These are phyloP conservation scores for Neopestalotiopsis sp. DNA, from an alignment of 2,329 filamentous ascomycete species.

Conservation along the genomic window DNA sequence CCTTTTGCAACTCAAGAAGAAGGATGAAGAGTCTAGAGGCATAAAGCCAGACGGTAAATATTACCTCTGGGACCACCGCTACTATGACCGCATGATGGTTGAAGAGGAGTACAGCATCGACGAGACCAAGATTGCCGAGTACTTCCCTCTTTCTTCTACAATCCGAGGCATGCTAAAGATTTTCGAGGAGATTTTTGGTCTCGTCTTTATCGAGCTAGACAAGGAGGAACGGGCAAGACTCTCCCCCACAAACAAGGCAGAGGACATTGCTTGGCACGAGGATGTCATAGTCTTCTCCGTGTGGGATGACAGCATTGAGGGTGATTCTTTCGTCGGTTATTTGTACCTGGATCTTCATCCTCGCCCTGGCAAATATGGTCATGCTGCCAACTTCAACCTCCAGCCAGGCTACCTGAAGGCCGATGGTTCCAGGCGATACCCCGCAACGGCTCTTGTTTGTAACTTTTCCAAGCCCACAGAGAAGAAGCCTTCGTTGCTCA, in stretches of 20 bases:
- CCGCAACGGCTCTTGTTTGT: conserved; percentile 80
- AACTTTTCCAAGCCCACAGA: conserved; percentile 83
- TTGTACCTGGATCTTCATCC: conserved; percentile 84
- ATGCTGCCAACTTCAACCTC: conserved; percentile 84
- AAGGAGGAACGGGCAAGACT: conserved; percentile 68
- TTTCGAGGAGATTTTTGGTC: conserved; percentile 81
- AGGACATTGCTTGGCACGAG: conserved; percentile 80
- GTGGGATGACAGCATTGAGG: conserved; percentile 77
- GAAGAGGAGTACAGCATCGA: conserved; percentile 82
- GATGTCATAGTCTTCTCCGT: conserved; percentile 85
- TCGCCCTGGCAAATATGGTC: conserved; percentile 81
- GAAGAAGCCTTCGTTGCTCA: conserved; percentile 78
- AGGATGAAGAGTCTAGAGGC: conserved; percentile 65
- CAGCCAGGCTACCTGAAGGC: conserved; percentile 72
- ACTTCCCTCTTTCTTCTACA: conserved; percentile 78
- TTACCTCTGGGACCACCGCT: conserved; percentile 83
- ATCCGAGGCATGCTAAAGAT: conserved; percentile 81
- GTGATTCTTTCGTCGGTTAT: conserved; percentile 77
- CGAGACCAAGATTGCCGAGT: conserved; percentile 80
- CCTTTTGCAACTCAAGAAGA: conserved; percentile 76
- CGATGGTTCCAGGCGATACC: conserved; percentile 75
- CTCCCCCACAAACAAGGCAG: conserved; percentile 69
- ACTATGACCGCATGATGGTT: conserved; percentile 80
- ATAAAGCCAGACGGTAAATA: conserved; percentile 70
- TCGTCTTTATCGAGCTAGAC: conserved; percentile 76